Base-by-base conservation (phyloP, 2,329 filamentous ascomycete genomes). In the Ophiostoma sp. region DNA sequence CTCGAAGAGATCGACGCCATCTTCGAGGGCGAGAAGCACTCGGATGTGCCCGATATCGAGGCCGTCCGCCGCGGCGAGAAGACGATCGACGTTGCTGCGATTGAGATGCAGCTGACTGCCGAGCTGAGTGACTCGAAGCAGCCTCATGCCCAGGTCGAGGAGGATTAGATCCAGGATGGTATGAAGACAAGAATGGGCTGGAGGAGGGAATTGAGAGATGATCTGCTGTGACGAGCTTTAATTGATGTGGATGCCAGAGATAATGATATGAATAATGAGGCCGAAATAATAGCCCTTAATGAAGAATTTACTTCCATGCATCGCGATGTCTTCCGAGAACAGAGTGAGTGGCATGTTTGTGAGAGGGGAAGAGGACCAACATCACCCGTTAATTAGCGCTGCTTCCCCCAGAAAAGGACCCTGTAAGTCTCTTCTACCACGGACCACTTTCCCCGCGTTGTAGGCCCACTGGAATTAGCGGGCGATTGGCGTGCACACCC, bases 1-100 rank as follows among this genome's bases (percentile, higher is more conserved):
- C n/a, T n/a, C n/a, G n/a, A n/a, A 82, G 81, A 83, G 73, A 82
- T 83, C 63, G 80, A 82, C 72, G 79, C 78, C 15, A 74, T 81
- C n/a, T 82, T 82, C 75, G 75, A 82, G 39, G 80, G 79, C 28
- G 76, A 78, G 39, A 80, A 81, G 61, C 80, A 81, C 71, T 80
- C 78, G 2, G 75, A 75, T 33, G 77, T 79, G 15, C 78, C 78
- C 0, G 79, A 79, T 19, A 72, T 78, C 2, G 78, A 80, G 72
- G 74, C 75, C 33, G 76, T 79, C 22, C 76, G 77, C 17, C 76
- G 69, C 22, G 79, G 78, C 2, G 70, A 77, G 33, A 76, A 76
- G 22, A 76, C 69, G 3, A 57, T 79, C 15, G 77, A 77, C 28
- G 72, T 78, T 7, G 72, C 73, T 31, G 76, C 76, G 0, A 74